These are phyloP conservation scores for Hymenotorrendiella dingleyae DNA, from an alignment of 2,329 filamentous ascomycete species.

Conservation along the genomic window DNA sequence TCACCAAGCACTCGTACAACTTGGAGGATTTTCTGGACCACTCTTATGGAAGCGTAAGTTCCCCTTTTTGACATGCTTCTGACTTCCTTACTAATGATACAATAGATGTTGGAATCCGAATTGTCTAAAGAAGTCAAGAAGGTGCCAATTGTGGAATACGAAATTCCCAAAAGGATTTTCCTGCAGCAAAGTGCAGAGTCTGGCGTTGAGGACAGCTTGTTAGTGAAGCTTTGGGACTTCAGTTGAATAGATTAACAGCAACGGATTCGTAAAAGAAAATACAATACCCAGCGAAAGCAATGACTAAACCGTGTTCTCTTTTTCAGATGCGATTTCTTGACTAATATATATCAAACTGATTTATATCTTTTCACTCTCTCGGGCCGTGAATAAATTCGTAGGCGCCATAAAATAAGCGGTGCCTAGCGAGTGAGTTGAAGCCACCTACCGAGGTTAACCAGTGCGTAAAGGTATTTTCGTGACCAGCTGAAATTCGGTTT, in stretches of 20 bases:
- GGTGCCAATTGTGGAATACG: constrained; percentile 82
- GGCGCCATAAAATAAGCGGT: too few relatives aligned
- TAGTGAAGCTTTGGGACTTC: constrained; percentile 60
- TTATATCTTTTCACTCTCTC: too few relatives aligned
- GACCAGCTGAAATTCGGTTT: too few relatives aligned
- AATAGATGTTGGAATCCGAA: constrained; percentile 75
- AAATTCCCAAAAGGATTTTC: constrained; percentile 59
- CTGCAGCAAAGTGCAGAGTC: constrained; percentile 40
- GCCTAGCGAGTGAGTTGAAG: too few relatives aligned
- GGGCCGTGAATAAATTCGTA: too few relatives aligned
- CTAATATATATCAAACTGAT: too few relatives aligned
- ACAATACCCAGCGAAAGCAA: too few relatives aligned
- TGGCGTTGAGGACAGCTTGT: constrained; percentile 45
- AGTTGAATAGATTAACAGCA: constrained; percentile 9
- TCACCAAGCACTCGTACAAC: constrained; percentile 91
- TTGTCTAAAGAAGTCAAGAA: constrained; percentile 79
- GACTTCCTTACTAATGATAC: not conserved
- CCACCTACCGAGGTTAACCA: too few relatives aligned
- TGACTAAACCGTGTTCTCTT: too few relatives aligned
- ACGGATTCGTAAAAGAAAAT: not conserved
- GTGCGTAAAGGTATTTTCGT: too few relatives aligned
- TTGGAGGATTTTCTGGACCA: constrained; percentile 97
- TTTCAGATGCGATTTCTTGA: too few relatives aligned
- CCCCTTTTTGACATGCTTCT: not conserved
- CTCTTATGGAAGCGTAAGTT: constrained; percentile 72